These are phyloP conservation scores for Aureobasidium uvarum DNA, from an alignment of 2,329 filamentous ascomycete species.

Conservation along the genomic window DNA sequence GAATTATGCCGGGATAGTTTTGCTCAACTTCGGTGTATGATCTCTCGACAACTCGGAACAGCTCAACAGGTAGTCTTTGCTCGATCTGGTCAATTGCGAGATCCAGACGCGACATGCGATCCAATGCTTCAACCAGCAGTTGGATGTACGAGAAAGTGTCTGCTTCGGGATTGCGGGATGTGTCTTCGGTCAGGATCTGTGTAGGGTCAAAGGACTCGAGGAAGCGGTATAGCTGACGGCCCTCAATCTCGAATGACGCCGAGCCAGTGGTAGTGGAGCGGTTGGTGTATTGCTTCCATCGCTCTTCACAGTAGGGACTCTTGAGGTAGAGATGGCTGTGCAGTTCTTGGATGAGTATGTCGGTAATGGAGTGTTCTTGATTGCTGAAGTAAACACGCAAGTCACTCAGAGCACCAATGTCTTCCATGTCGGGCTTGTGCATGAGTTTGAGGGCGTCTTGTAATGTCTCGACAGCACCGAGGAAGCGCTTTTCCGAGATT, in stretches of 20 bases:
- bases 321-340: conserved; percentile 98
- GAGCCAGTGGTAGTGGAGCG: conserved; percentile 38
- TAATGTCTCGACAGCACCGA: conserved; percentile 87
- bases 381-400: conserved; percentile 85
- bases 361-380: conserved; percentile 86
- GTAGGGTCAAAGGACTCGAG: conserved; percentile 57
- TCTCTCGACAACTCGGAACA: conserved; percentile 91
- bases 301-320: conserved; percentile 93
- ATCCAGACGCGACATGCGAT: conserved; percentile 83
- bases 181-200: conserved; percentile 71
- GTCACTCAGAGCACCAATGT: conserved; percentile 84
- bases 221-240: conserved; percentile 57
- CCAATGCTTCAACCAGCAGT: conserved; percentile 81
- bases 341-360: conserved; percentile 94
- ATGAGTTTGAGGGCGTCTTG: conserved; percentile 83
- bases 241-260: conserved; percentile 44
- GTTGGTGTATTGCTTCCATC: conserved; percentile 82
- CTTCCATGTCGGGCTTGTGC: conserved; percentile 82
- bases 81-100: conserved; percentile 86
- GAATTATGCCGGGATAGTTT: conserved; percentile 79
- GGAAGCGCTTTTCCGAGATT: conserved; percentile 93
- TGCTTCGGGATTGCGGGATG: conserved; percentile 87
- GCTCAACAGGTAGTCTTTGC: conserved; percentile 86
- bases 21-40: conserved; percentile 93
- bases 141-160: conserved; percentile 94